These are phyloP conservation scores for Waltergamsia citrina DNA, from an alignment of 2,329 filamentous ascomycete genomes.

Conservation along the genomic window DNA sequence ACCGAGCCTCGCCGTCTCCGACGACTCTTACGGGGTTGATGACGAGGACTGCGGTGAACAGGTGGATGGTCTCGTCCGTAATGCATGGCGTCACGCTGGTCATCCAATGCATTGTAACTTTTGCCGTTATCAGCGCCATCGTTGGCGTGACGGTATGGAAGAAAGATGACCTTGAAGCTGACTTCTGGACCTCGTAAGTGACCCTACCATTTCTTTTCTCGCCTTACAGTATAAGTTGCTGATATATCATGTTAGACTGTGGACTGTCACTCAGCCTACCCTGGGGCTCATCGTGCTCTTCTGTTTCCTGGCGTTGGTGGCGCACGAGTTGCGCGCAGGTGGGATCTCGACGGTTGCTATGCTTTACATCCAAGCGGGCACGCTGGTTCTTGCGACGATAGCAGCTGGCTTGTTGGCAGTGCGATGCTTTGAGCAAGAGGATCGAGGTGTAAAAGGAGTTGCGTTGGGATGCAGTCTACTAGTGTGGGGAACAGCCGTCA, in stretches of 20 bases:
- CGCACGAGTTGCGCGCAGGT: constrained; percentile 12
- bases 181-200: constrained; percentile 15
- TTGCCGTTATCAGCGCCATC: constrained; percentile 14
- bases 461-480: constrained; percentile 15
- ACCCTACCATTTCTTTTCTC: neutral
- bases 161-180: constrained; percentile 10
- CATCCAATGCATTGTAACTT: constrained; percentile 13
- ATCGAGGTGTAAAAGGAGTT: constrained; percentile 12
- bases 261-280: constrained; percentile 11
- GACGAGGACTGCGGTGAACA: neutral
- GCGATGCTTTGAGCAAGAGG: constrained; percentile 11
- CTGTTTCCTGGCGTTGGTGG: constrained; percentile 12
- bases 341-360: constrained; percentile 14
- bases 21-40: neutral
- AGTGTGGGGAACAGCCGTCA: constrained; percentile 15
- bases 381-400: constrained; percentile 12
- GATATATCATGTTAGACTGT: constrained; percentile 11
- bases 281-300: constrained; percentile 11
- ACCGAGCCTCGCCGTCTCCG: too few relatives aligned
- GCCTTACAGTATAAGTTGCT: neutral
- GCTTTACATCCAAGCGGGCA: constrained; percentile 15
- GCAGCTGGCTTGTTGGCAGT: constrained; percentile 11
- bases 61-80: constrained; percentile 3
- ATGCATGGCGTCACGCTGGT: constrained; percentile 16
- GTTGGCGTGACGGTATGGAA: constrained; percentile 16